Evolutionary conservation across 345 rosid genomes (phyloP).

Genomic region (Jatropha curcas): DNA sequence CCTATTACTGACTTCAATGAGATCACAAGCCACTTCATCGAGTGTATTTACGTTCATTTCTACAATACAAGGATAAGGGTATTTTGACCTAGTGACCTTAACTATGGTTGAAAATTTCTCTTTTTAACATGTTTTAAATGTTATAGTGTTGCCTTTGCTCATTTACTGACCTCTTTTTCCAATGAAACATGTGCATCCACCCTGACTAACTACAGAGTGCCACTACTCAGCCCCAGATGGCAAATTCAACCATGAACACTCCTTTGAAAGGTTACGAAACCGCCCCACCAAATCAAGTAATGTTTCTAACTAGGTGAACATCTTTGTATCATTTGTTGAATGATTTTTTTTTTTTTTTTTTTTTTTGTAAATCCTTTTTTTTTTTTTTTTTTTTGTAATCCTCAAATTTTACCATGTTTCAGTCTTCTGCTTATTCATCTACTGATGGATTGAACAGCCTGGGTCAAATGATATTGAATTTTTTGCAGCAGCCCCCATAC

Average conservation of each 20-base stretch:
- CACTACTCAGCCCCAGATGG: constrained; percentile 52
- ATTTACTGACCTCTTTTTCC: constrained; percentile 1
- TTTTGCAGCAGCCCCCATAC: constrained; percentile 57
- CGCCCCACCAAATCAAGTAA: constrained; percentile 59
- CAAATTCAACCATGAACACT: constrained; percentile 45
- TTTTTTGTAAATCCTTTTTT: no score
- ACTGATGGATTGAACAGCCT: constrained; percentile 40
- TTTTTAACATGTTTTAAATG: neutral
- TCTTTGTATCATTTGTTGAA: neutral
- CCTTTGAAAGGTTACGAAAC: constrained; percentile 49
- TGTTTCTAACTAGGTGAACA: constrained; percentile 1
- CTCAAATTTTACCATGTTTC: constrained; percentile 20
- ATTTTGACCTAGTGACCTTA: constrained; percentile 28
- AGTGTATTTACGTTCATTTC: constrained; percentile 84
- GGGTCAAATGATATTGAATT: constrained; percentile 49
- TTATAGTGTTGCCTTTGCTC: neutral
- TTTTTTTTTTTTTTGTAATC: neutral
- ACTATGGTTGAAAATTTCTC: constrained; percentile 12
- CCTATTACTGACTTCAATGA: constrained; percentile 85
- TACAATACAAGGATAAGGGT: constrained; percentile 80
- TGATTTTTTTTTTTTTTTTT: neutral
- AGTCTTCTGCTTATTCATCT: constrained; percentile 44
- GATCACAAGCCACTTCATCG: constrained; percentile 74
- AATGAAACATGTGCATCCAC: constrained; percentile 8
- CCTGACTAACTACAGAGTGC: constrained; percentile 42